Conservation (phyloP, 1,139 yeast genomes). For the Pichia sp. region DNA sequence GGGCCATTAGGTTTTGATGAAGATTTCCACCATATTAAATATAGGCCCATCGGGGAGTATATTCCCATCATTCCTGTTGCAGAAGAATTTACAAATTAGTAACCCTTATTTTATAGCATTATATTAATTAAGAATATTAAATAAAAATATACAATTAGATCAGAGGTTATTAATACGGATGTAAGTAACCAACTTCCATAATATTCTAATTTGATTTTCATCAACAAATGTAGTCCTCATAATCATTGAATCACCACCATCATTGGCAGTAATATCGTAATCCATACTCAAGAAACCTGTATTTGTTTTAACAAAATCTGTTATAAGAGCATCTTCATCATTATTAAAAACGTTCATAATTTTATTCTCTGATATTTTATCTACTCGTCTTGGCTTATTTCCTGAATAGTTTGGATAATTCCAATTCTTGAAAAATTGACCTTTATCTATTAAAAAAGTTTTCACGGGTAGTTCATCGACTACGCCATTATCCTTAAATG, state of each 20-base stretch:
- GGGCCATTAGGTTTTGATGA: neutral
- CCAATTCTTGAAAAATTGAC: conserved; percentile 8
- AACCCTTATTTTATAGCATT: no score
- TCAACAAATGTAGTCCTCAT: conserved; percentile 1
- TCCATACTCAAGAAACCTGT: conserved; percentile 11
- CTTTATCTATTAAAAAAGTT: conserved; percentile 7
- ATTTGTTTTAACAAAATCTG: conserved; percentile 5
- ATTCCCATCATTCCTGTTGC: neutral
- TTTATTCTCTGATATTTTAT: neutral
- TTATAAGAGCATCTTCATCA: neutral
- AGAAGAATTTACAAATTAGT: neutral
- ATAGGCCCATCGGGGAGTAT: neutral
- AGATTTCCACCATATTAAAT: neutral
- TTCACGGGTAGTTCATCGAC: conserved; percentile 6
- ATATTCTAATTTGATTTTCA: conserved; percentile 7
- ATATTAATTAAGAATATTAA: no score
- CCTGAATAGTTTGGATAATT: conserved; percentile 2
- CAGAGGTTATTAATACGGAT: conserved; percentile 8
- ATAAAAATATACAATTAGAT: no score
- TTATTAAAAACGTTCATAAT: neutral
- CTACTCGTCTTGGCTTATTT: neutral
- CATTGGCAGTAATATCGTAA: neutral
- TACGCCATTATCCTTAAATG: neutral
- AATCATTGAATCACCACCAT: neutral
- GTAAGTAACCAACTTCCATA: conserved; percentile 9